Evolutionary conservation across 2,329 filamentous ascomycete genomes (phyloP).

Genomic region (Pseudogymnoascus sp.): DNA sequence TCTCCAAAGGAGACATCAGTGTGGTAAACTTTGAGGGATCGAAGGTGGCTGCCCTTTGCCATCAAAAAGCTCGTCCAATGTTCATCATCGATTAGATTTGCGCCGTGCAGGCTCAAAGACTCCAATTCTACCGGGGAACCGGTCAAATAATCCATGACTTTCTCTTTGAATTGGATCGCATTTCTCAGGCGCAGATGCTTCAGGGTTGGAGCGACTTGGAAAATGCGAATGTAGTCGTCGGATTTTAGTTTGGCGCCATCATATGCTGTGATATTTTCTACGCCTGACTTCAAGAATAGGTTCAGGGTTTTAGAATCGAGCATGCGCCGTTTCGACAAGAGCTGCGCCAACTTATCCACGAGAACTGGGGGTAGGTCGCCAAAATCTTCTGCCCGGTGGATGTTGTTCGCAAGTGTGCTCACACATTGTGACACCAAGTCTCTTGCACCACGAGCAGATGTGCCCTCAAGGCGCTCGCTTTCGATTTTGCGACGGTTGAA

Average conservation of each 20-base stretch:
- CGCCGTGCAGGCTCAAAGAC: slow-evolving; percentile 70
- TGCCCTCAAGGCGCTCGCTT: slow-evolving; percentile 77
- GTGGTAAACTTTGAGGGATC: slow-evolving; percentile 69
- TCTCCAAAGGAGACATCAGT: slow-evolving; percentile 78
- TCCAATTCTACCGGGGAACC: slow-evolving; percentile 63
- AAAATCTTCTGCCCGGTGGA: slow-evolving; percentile 54
- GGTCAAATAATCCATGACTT: slow-evolving; percentile 71
- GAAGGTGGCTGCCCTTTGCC: slow-evolving; percentile 56
- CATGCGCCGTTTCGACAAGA: slow-evolving; percentile 53
- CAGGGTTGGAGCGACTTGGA: slow-evolving; percentile 64
- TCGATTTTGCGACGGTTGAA: slow-evolving; percentile 66
- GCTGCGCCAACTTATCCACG: slow-evolving; percentile 51
- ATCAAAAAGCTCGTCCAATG: slow-evolving; percentile 67
- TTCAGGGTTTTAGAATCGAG: slow-evolving; percentile 46
- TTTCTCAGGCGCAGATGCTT: slow-evolving; percentile 69
- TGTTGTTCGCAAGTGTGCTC: slow-evolving; percentile 55
- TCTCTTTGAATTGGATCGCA: slow-evolving; percentile 86
- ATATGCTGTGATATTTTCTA: slow-evolving; percentile 47
- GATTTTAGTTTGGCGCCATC: slow-evolving; percentile 58
- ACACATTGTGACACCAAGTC: slow-evolving; percentile 57
- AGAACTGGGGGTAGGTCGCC: slow-evolving; percentile 49
- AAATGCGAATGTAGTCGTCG: slow-evolving; percentile 73
- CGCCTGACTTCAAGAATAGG: slow-evolving; percentile 48
- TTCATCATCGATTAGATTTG: slow-evolving; percentile 71
- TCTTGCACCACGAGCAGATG: slow-evolving; percentile 56